Percentiles rank a stretch among this genome's conserved stretches.
phyloP scores from a whole-genome alignment of 2,329 filamentous ascomycete species.

The Chalaropsis thielavioides region DNA sequence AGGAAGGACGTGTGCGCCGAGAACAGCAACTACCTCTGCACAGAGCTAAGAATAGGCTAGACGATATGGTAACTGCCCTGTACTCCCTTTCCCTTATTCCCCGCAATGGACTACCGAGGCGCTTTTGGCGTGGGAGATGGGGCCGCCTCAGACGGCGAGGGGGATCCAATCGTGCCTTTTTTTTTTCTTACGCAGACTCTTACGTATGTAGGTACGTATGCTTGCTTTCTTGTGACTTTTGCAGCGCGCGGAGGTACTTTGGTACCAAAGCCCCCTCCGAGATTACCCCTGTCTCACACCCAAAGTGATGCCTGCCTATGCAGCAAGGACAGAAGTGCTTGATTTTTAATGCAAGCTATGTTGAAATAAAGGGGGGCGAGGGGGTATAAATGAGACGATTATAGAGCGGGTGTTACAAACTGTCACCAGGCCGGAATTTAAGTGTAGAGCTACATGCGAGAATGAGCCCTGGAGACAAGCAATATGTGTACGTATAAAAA shows the following conservation, averaged over 20 bases:
- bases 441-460: not conserved
- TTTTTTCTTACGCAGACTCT: not conserved
- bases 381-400: not conserved
- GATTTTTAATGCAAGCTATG: slow-evolving; percentile 2
- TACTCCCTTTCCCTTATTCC: not conserved
- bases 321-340: not conserved
- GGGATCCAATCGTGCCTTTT: not conserved
- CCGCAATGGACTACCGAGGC: not conserved
- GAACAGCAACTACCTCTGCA: not conserved
- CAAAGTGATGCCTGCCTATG: slow-evolving; percentile 3
- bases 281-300: not conserved
- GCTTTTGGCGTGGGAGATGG: too few species aligned
- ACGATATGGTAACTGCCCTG: not conserved
- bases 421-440: not conserved
- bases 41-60: not conserved
- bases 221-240: slow-evolving; percentile 1
- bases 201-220: slow-evolving; percentile 3
- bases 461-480: not conserved
- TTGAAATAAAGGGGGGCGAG: not conserved
- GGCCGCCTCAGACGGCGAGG: not conserved
- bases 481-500: too few species aligned
- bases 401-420: not conserved
- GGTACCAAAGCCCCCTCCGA: not conserved
- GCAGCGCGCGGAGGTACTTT: not conserved
- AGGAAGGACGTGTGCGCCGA: not conserved